Conservation (phyloP, 176 grass and related monocot species). For the Ananas comosus region DNA sequence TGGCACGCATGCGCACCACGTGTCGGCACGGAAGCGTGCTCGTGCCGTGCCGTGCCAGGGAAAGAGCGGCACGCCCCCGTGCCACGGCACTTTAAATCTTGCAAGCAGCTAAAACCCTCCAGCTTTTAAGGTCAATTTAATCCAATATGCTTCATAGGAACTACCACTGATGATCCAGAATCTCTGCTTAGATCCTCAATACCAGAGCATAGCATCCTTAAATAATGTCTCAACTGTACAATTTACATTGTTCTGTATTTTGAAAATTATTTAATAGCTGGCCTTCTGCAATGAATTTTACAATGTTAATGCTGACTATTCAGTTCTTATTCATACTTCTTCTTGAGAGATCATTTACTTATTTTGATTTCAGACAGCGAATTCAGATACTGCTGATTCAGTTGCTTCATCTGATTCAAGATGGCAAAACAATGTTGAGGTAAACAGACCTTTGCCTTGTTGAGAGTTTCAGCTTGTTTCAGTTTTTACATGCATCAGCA, state of each 20-base stretch:
- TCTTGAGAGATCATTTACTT: neutral
- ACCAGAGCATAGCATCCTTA: neutral
- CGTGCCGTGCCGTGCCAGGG: too few species aligned
- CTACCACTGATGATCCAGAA: neutral
- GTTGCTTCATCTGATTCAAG: neutral
- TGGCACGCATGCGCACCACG: too few species aligned
- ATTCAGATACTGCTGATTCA: neutral
- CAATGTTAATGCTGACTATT: neutral
- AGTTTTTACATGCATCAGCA: neutral
- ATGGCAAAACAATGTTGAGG: neutral
- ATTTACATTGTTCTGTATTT: neutral
- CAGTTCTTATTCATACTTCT: neutral
- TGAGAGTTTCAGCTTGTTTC: neutral
- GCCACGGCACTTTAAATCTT: too few species aligned
- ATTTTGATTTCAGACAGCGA: neutral
- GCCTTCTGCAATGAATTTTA: neutral
- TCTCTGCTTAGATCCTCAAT: neutral
- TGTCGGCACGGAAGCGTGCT: too few species aligned
- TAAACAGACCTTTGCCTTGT: neutral
- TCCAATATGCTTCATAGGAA: neutral
- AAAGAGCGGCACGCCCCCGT: too few species aligned
- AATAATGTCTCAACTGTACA: neutral
- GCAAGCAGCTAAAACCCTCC: conserved; percentile 4
- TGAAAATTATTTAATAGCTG: neutral
- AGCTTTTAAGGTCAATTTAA: neutral